Evolutionary conservation across 1,284 basidiomycete genomes (phyloP).

Genomic region (Paramarasmius palmivorus): DNA sequence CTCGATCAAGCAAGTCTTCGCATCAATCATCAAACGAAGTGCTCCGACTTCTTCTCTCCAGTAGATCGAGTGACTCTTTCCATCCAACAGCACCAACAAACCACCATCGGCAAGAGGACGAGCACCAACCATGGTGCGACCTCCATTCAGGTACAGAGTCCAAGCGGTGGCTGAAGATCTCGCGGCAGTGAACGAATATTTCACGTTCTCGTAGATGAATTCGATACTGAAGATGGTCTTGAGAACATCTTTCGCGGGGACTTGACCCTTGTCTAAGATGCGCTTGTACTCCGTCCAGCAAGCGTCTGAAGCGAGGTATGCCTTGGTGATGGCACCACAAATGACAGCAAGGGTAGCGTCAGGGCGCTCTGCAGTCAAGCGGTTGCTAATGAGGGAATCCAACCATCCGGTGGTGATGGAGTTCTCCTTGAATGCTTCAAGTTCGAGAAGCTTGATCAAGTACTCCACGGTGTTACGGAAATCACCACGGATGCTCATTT

Average conservation of each 20-base stretch:
- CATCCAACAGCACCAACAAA: constrained; percentile 88
- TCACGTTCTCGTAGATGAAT: constrained; percentile 96
- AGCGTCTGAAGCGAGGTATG: constrained; percentile 86
- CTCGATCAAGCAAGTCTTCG: constrained; percentile 98
- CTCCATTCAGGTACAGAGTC: constrained; percentile 97
- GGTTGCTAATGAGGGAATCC: constrained; percentile 94
- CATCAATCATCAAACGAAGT: constrained; percentile 90
- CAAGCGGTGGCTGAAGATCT: constrained; percentile 87
- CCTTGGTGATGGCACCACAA: constrained; percentile 97
- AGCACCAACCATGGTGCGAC: constrained; percentile 86
- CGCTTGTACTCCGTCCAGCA: constrained; percentile 95
- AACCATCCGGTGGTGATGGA: constrained; percentile 99
- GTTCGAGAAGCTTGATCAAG: constrained; percentile 95
- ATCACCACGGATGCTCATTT: constrained; percentile 97
- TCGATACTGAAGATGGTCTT: constrained; percentile 98
- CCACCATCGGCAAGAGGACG: constrained; percentile 95
- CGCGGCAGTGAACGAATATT: constrained; percentile 95
- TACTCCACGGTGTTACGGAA: constrained; percentile 99
- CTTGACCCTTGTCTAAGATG: constrained; percentile 97
- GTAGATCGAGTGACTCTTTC: constrained; percentile 96
- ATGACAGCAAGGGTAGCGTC: constrained; percentile 92
- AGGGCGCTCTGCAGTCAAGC: constrained; percentile 95
- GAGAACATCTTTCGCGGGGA: constrained; percentile 91
- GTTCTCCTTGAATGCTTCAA: constrained; percentile 96
- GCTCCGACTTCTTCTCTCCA: constrained; percentile 99